Base-by-base conservation (phyloP, 108 stramenopile species). In the Skeletonema menzelii region DNA sequence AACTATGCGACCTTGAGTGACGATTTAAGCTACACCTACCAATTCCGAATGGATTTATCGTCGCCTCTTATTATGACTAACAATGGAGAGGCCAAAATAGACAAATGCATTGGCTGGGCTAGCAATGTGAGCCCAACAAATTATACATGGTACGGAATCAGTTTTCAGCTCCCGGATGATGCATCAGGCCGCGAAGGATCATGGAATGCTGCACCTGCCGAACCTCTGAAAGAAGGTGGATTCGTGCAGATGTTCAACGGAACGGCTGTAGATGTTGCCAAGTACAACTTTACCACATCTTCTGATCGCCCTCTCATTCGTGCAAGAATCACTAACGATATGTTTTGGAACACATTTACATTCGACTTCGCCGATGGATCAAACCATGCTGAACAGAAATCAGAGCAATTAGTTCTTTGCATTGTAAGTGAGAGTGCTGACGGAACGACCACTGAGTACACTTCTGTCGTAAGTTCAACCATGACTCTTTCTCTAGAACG, bases 241-340 rank as follows among this genome's bases (percentile, higher is more conserved):
- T 53, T 2, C 22, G 49, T 53, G 20, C 49, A 22, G 22, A n/a
- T 22, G 49, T 53, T 53, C 49, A 53, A 53, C 7, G 22, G 10
- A 7, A 53, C 49, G 17, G 19, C 15, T 10, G 3, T 5, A 53
- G 49, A 7, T 53, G 49, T 53, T 20, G 49, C 22, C 8, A 8
- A 53, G 19, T 53, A 53, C 49, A 53, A 53, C 49, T 53, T 53
- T 17, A 53, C 49, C 49, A 53, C 49, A 53, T 53, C 49, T 5
- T 5, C 49, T 53, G 49, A 53, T 53, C 5, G 49, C 19, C 49
- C 49, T 22, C 10, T 53, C 22, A 53, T 53, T 22, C 49, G 49
- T 24, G 22, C 49, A 53, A 22, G 49, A 22, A 53, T 53, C 4
- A 53, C 22, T 53, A 53, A 53, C 8, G 49, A 7, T 10, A 6